Evolutionary conservation across 2,329 filamentous ascomycete species (phyloP).

Genomic region (Arthroderma sp.): DNA sequence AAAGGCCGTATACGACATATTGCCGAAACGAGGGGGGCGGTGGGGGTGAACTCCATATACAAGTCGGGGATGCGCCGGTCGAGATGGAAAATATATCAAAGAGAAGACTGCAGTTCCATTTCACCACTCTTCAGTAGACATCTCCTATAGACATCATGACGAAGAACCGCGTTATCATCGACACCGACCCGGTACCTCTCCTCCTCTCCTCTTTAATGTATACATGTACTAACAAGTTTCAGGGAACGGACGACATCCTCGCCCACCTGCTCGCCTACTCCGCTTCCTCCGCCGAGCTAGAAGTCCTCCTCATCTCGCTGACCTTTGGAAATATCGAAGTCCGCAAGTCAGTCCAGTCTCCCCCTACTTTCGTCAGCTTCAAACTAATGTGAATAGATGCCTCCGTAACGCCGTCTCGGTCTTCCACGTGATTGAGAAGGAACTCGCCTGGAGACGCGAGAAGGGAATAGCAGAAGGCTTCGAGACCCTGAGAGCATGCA

Average conservation of each 20-base stretch:
- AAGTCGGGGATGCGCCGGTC: too few species aligned
- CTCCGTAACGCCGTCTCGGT: constrained; percentile 78
- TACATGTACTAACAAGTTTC: neutral
- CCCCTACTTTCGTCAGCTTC: too few species aligned
- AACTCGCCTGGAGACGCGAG: constrained; percentile 67
- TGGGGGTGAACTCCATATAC: neutral
- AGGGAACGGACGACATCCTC: constrained; percentile 80
- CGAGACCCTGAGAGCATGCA: constrained; percentile 56
- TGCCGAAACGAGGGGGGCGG: neutral
- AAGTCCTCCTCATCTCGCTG: constrained; percentile 72
- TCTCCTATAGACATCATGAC: neutral
- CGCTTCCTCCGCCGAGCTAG: constrained; percentile 68
- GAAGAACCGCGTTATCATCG: constrained; percentile 74
- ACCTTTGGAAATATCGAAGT: constrained; percentile 92
- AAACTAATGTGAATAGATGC: constrained; percentile 59
- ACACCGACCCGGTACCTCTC: constrained; percentile 70
- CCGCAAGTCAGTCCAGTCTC: constrained; percentile 47
- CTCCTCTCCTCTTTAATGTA: neutral
- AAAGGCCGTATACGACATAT: neutral
- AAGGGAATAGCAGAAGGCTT: constrained; percentile 59
- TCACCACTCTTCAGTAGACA: neutral
- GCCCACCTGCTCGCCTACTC: constrained; percentile 79
- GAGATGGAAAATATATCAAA: too few species aligned
- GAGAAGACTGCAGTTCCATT: too few species aligned
- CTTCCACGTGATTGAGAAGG: constrained; percentile 84